Percentiles rank a stretch among this genome's conserved stretches.
These are phyloP conservation scores for Odontarrhena argentea DNA, from an alignment of 345 rosid genomes.

Conservation along the genomic window DNA sequence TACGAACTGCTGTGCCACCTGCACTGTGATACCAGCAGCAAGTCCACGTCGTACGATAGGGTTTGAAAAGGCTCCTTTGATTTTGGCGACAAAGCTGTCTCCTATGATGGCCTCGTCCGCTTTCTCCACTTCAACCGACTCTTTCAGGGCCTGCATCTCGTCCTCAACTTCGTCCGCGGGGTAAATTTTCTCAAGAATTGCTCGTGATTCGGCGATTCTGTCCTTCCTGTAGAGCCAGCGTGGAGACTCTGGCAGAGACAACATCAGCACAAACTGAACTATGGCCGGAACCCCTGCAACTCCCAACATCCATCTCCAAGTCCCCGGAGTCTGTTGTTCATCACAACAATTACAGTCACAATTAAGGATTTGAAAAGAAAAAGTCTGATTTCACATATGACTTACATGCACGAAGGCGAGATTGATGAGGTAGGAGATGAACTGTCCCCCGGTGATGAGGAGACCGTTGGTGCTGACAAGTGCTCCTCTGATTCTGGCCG, in stretches of 20 bases:
- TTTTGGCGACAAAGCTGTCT: constrained; percentile 45
- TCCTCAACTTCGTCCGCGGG: constrained; percentile 61
- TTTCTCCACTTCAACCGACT: constrained; percentile 62
- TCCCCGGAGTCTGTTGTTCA: constrained; percentile 54
- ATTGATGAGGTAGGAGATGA: constrained; percentile 79
- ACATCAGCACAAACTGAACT: constrained; percentile 68
- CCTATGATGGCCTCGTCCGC: constrained; percentile 57
- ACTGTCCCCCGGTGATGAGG: constrained; percentile 85
- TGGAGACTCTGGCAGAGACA: constrained; percentile 82
- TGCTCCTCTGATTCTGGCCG: constrained; percentile 87
- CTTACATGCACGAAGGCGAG: constrained; percentile 73
- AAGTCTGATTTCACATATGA: not conserved
- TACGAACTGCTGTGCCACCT: constrained; percentile 85
- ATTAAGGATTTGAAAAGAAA: too few species aligned
- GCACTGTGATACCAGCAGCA: constrained; percentile 78
- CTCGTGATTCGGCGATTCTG: constrained; percentile 59
- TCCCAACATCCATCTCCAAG: constrained; percentile 99
- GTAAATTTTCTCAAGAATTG: constrained; percentile 63
- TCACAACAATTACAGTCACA: too few species aligned
- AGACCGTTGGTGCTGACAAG: constrained; percentile 84
- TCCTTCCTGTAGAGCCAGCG: constrained; percentile 72
- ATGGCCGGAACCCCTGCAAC: constrained; percentile 66
- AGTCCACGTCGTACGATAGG: constrained; percentile 65
- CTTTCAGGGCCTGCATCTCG: constrained; percentile 53
- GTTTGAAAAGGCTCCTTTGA: constrained; percentile 68